A percentile compares a stretch with the other conserved stretches of the same genome.
phyloP scores from a whole-genome alignment of 495 filamentous ascomycete species.

The Penicillium samsonianum region DNA sequence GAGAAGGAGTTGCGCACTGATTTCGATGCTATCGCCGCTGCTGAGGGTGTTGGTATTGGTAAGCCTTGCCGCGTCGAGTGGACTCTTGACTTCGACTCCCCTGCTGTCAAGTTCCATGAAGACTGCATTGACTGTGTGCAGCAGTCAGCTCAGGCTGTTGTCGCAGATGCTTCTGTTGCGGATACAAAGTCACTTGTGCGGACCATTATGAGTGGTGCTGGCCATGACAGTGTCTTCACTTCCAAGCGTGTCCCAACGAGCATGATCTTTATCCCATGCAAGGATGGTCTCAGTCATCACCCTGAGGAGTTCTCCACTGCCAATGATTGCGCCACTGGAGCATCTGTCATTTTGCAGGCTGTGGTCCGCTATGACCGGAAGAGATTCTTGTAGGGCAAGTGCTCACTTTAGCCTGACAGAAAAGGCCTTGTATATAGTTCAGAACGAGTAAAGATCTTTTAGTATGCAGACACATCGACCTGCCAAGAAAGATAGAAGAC shows the following conservation, averaged over 20 bases:
- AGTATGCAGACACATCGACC: neutral
- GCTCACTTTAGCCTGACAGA: neutral
- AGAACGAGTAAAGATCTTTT: neutral
- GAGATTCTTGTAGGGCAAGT: constrained; percentile 30
- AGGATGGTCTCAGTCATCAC: constrained; percentile 66
- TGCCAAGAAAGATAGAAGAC: neutral
- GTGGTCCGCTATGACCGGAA: constrained; percentile 61
- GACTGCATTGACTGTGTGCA: constrained; percentile 69
- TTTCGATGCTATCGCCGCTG: constrained; percentile 59
- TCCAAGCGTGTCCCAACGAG: constrained; percentile 60
- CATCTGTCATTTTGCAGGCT: constrained; percentile 61
- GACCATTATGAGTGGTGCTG: constrained; percentile 57
- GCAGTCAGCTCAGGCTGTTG: constrained; percentile 57
- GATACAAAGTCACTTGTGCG: constrained; percentile 44
- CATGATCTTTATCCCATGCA: constrained; percentile 69
- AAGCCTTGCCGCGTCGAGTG: constrained; percentile 60
- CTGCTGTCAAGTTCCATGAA: constrained; percentile 67
- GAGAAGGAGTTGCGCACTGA: constrained; percentile 54
- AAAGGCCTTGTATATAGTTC: neutral
- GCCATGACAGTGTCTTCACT: constrained; percentile 66
- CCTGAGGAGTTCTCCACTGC: constrained; percentile 61
- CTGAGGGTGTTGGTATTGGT: constrained; percentile 51
- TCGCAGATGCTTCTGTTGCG: constrained; percentile 48
- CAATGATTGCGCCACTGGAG: constrained; percentile 63
- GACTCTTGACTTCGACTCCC: constrained; percentile 61